Base-by-base conservation (phyloP, 2,329 filamentous ascomycete species). In the Dactylellina drechsleri region DNA sequence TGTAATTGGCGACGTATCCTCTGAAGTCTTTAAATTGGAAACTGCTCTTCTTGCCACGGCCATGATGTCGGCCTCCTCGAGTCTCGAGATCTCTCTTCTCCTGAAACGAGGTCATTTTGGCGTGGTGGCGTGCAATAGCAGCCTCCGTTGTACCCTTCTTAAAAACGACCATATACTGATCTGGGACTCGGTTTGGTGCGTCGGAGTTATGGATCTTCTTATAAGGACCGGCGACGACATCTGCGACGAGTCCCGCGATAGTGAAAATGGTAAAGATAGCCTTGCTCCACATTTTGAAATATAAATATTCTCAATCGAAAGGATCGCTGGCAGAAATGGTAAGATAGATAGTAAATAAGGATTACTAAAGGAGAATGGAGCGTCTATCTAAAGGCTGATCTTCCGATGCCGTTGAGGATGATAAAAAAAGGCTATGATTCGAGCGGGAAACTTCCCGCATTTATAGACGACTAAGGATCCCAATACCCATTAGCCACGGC, bases 111-210 rank as follows among this genome's bases (percentile, higher is more conserved):
- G 41, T 54, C 26, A 71, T 56, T 12, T 52, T 54, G 43, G 58
- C 45, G 16, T 49, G 41, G 45, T 72, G 64, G 40, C 43, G 16
- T 15, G 58, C 50, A 23, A 50, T 16, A 45, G 61, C 61, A 28
- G 23, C 23, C 15, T 77, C 60, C 12, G 60, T 53, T 18, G 64
- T 45, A 12, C 60, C 52, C n/a, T 59, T 18, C 52, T 77, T 77
- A 23, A 78, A 67, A 57, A 76, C 54, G 36, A 78, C 66, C 57
- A 77, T 77, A 47, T 77, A 78, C 23, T 56, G 45, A 61, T 78
- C 53, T 5, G 76, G 72, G 26, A 78, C 74, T 16, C 61, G 66
- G 15, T 54, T 50, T 16, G 50, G 40, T 43, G 53, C 31, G 41
- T 49, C 66, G 5, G 58, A 31, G 26, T 70, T 70, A 47, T n/a